phyloP scores from a whole-genome alignment of 345 rosid genomes.

The Sisymbrium altissimum region DNA sequence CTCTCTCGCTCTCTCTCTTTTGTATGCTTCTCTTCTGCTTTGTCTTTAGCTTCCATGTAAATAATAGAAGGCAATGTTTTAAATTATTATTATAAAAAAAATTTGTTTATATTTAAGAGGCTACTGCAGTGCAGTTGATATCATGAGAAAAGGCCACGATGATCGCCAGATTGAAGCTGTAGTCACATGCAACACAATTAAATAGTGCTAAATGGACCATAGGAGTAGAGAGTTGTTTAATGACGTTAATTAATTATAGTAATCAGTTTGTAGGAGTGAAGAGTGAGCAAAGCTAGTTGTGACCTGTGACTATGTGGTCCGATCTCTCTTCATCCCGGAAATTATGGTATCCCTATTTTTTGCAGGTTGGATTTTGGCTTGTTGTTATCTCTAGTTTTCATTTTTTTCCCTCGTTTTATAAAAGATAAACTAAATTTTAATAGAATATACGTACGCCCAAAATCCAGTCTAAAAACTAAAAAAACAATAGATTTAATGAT shows the following conservation, averaged over 20 bases:
- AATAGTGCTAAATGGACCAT: conserved; percentile 9
- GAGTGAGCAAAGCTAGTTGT: conserved; percentile 30
- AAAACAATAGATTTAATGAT: background rate
- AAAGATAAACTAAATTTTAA: background rate
- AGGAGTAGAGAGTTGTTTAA: conserved; percentile 7
- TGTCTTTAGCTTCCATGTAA: conserved; percentile 13
- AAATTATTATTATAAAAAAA: background rate
- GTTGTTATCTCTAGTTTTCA: background rate
- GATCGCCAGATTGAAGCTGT: conserved; percentile 36
- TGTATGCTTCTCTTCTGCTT: background rate
- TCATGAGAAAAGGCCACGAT: conserved; percentile 33
- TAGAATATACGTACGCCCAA: background rate
- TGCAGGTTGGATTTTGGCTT: conserved; percentile 1
- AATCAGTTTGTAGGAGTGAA: conserved; percentile 14
- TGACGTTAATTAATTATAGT: conserved; percentile 14
- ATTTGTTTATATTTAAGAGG: background rate
- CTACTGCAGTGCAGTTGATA: conserved; percentile 27
- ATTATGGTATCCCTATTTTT: conserved; percentile 7
- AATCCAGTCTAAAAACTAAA: too few relatives aligned
- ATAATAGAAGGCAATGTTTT: conserved; percentile 20
- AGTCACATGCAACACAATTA: conserved; percentile 35
- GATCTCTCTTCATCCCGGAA: conserved; percentile 20
- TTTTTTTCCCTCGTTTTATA: background rate
- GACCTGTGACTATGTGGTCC: conserved; percentile 7
- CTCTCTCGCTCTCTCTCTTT: background rate